Base-by-base conservation (phyloP, 805 yeast genomes). In the Wickerhamomyces bisporus region DNA sequence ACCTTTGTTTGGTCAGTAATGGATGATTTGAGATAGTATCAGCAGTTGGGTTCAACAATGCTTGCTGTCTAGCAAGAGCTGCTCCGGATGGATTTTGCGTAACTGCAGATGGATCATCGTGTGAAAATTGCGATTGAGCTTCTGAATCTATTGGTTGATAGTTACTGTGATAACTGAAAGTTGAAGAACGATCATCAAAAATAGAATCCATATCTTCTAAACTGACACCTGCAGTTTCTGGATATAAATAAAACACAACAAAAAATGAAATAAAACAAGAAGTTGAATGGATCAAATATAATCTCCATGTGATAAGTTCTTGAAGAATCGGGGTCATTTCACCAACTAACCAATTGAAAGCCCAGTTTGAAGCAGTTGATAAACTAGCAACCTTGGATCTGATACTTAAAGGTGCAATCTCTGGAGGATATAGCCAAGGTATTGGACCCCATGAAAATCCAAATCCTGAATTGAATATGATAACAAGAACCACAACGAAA, bases 381-480 rank as follows among this genome's bases (percentile, higher is more conserved):
- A 86, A 65, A 2, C 95, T 86, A 0, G 95, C 94, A 41, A 96
- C 95, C 50, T 87, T 84, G 4, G 95, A 86, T 38, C 97, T 73
- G 10, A 87, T 86, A 15, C 81, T 70, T 45, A 85, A 73, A 0
- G 96, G 96, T 38, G 88, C 72, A 34, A 89, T 86, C 62, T 86
- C 96, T 43, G 86, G 81, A 49, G 89, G 86, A 58, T 82, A 79
- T 30, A 82, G 62, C 96, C 96, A 87, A 11, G 95, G 95, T 38
- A 88, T 79, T 4, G 96, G 95, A 9, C 96, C 97, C 95, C 96
- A 89, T 38, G 91, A 80, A 53, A 77, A 79, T 14, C 96, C 96
- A 62, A 88, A 88, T 4, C 79, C 78, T 2, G 94, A 85, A 53
- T 86, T 88, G 65, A 80, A 86, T 13, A 86, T 62, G 38, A 88